Percentiles rank a stretch among this genome's conserved stretches.
Conservation (phyloP, 352 stramenopile species). For the Elongisporangium undulatum region DNA sequence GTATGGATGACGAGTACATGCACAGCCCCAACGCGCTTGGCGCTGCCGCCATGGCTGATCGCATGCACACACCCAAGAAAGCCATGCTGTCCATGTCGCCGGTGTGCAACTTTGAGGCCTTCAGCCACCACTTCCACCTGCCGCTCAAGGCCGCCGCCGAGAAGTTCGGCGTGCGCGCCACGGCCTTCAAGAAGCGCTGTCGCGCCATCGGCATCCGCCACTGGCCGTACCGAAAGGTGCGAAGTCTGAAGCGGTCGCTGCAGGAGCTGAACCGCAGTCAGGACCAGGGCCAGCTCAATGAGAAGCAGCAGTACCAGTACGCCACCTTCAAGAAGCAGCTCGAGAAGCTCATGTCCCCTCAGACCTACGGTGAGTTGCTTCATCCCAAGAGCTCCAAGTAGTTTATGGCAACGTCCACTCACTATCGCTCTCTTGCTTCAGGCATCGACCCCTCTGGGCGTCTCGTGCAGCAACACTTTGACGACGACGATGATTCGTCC, state of each 20-base stretch:
- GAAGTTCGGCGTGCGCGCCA: constrained; percentile 71
- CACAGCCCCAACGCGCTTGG: constrained; percentile 14
- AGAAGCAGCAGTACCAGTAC: constrained; percentile 62
- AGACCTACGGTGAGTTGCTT: constrained; percentile 39
- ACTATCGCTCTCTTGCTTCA: neutral
- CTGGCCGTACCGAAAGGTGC: constrained; percentile 71
- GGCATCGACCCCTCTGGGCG: constrained; percentile 56
- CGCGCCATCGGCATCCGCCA: constrained; percentile 67
- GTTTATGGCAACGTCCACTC: neutral
- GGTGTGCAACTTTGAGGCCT: constrained; percentile 65
- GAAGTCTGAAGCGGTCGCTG: constrained; percentile 60
- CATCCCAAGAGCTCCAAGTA: neutral
- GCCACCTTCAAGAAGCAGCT: constrained; percentile 61
- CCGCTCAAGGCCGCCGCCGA: constrained; percentile 63
- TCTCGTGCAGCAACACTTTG: constrained; percentile 37
- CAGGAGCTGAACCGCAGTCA: constrained; percentile 57
- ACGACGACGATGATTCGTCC: constrained; percentile 58
- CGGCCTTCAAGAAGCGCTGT: constrained; percentile 74
- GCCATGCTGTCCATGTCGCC: constrained; percentile 48
- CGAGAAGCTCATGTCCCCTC: constrained; percentile 53
- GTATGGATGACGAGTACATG: constrained; percentile 31
- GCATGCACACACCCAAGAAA: constrained; percentile 30
- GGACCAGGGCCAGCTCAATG: constrained; percentile 47
- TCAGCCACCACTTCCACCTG: constrained; percentile 63
- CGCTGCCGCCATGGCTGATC: constrained; percentile 14